A percentile compares a stretch with the other conserved stretches of the same genome.
These are phyloP conservation scores for Pythium angustatum DNA, from an alignment of 352 stramenopile genomes.

Conservation along the genomic window DNA sequence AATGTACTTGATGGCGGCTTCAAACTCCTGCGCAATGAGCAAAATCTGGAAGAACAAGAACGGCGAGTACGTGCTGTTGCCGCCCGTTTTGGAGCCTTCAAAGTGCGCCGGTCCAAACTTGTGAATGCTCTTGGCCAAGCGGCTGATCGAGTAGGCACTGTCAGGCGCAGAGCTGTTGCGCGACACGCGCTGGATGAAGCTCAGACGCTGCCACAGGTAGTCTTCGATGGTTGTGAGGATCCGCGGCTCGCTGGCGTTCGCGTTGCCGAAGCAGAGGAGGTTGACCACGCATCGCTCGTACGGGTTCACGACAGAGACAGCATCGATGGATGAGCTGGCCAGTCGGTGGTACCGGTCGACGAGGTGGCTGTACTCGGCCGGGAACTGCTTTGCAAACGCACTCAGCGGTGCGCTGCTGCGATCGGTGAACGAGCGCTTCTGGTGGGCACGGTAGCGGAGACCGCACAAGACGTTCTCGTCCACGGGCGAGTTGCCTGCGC, in stretches of 20 bases:
- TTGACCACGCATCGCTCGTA: conserved; percentile 86
- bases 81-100: conserved; percentile 42
- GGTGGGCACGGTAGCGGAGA: conserved; percentile 60
- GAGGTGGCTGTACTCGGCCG: conserved; percentile 59
- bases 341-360: conserved; percentile 71
- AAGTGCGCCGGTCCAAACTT: conserved; percentile 77
- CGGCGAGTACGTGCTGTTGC: conserved; percentile 44
- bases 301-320: conserved; percentile 66
- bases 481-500: conserved; percentile 45
- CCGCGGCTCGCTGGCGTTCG: conserved; percentile 71
- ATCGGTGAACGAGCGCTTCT: conserved; percentile 52
- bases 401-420: conserved; percentile 38
- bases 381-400: conserved; percentile 72
- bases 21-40: conserved; percentile 77
- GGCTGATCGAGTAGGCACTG: conserved; percentile 62
- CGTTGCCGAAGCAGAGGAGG: conserved; percentile 73
- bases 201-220: conserved; percentile 84
- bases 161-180: conserved; percentile 41
- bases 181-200: conserved; percentile 66
- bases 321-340: conserved; percentile 70
- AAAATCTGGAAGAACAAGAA: conserved; percentile 86
- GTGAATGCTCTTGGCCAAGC: conserved; percentile 70
- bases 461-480: conserved; percentile 60
- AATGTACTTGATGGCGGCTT: conserved; percentile 81
- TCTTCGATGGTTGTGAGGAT: conserved; percentile 85